Evolutionary conservation across 202 grass and related monocot genomes (phyloP), one percentile per base, ranked within the genome.

Genomic region (Hordeum pubiflorum): DNA sequence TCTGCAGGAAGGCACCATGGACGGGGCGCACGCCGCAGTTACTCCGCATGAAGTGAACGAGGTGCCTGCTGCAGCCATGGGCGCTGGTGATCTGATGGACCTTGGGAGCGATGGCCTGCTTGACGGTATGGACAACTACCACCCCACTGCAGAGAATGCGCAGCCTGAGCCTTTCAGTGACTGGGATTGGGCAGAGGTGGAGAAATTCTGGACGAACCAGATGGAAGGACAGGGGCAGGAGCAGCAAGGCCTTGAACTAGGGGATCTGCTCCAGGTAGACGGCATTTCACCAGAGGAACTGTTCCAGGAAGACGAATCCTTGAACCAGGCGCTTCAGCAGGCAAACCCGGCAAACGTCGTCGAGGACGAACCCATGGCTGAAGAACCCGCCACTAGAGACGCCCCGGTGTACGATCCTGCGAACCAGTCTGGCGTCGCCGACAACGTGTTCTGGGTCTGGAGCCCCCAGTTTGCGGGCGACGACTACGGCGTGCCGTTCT

Each of bases 401-500:
- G 3, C 26, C 23, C 32, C 4, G 2, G 26, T 13, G 7, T 15
- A 32, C 50, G 69, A 82, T 24, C 27, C 55, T 52, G 69, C 12
- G 32, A 23, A 58, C 46, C 40, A 52, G 17, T 18, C 6, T 6
- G 44, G 44, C 4, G 48, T 18, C 48, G 15, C 48, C 48, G 66
- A 14, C 3, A 33, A 70, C 26, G 11, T 0, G 33, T 65, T 13
- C 10, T 75, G 36, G 74, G 9, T 9, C 44, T 87, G 67, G 66
- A 36, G 14, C 71, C 80, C 85, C 78, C 10, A 36, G 11, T 14
- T 34, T 20, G 12, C 10, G 7, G 77, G 20, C 21, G 67, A 36
- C 23, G 78, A 82, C 54, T 71, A 43, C 23, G 34, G 5, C 81
- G 82, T 72, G 85, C 11, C 31, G 21, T n/a, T 63, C 14, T 86